Base-by-base conservation (phyloP, 352 stramenopile species). In the Pythium scleroteichum region DNA sequence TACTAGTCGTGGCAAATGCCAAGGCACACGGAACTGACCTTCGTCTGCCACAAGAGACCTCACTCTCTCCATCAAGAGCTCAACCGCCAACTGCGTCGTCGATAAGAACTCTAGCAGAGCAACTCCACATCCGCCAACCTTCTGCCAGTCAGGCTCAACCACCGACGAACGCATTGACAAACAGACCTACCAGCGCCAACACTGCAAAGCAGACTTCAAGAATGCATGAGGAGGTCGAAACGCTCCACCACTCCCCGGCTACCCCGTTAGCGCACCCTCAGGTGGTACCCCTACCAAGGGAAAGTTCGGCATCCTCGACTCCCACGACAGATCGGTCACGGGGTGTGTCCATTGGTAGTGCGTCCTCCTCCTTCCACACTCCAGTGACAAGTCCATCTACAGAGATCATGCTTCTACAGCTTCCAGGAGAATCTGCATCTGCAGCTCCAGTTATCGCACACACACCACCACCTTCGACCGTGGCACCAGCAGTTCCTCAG, bases 1-100 rank as follows among this genome's bases (percentile, higher is more conserved):
- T 66, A 38, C 32, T 65, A 19, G 50, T 52, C 12, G 56, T 52
- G 3, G 54, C 53, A n/a, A 54, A 55, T 33, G 44, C 56, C 1
- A 64, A 61, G n/a, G 39, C 40, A 2, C 33, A 47, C 24, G 52
- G 50, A 7, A n/a, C 22, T 2, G 58, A 65, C 17, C n/a, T 64
- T 7, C 23, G 14, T 8, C 19, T 14, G 14, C 14, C 42, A 6
- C 7, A 16, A n/a, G n/a, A 20, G 4, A 35, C n/a, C 13, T 12
- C 33, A 19, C 26, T 22, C 12, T 22, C 42, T 20, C 19, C 48
- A 19, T 20, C 32, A 22, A n/a, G 38, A 44, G 5, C 38, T 44
- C 3, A 14, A 44, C 49, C 12, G 23, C 38, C 17, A 16, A 23
- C 23, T 39, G 23, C 9, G 19, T 19, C 13, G n/a, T 33, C 42